These are phyloP conservation scores for Zopfochytrium polystomum DNA, from an alignment of 371 early-diverging fungal species.

Conservation along the genomic window DNA sequence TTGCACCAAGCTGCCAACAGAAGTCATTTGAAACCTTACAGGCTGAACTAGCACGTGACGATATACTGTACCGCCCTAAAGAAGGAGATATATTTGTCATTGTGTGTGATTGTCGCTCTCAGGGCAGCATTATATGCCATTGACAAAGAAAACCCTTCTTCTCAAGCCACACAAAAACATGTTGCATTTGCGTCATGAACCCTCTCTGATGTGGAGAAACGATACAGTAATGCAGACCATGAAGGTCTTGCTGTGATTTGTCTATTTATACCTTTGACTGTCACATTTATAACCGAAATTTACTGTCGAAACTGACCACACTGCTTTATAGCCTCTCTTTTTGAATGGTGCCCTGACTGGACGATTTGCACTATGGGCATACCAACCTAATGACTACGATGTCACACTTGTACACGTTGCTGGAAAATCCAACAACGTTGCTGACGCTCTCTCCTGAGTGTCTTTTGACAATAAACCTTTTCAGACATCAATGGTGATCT, in stretches of 20 bases:
- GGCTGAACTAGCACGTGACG: neutral
- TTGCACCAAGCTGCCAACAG: too few relatives aligned
- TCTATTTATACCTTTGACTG: constrained; percentile 10
- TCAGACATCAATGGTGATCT: too few relatives aligned
- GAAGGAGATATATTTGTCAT: constrained; percentile 15
- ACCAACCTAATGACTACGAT: constrained; percentile 14
- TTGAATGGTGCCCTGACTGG: constrained; percentile 14
- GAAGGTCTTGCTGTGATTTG: constrained; percentile 22
- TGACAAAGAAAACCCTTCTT: neutral
- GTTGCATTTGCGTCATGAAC: constrained; percentile 20
- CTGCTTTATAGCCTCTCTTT: constrained; percentile 13
- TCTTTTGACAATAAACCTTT: neutral
- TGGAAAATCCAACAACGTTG: constrained; percentile 9
- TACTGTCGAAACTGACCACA: constrained; percentile 20
- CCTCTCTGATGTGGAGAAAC: constrained; percentile 9
- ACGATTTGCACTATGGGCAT: constrained; percentile 18
- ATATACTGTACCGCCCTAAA: neutral
- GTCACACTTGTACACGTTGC: constrained; percentile 14
- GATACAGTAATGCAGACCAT: constrained; percentile 16
- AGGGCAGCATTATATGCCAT: constrained; percentile 15
- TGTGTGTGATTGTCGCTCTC: constrained; percentile 9
- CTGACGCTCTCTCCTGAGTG: constrained; percentile 11
- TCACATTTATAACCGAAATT: constrained; percentile 10
- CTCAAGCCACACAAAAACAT: neutral
- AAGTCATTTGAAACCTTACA: neutral